A percentile compares a stretch with the other conserved stretches of the same genome.
phyloP scores from a whole-genome alignment of 2,329 filamentous ascomycete species.

The Penicillium brasilianum region DNA sequence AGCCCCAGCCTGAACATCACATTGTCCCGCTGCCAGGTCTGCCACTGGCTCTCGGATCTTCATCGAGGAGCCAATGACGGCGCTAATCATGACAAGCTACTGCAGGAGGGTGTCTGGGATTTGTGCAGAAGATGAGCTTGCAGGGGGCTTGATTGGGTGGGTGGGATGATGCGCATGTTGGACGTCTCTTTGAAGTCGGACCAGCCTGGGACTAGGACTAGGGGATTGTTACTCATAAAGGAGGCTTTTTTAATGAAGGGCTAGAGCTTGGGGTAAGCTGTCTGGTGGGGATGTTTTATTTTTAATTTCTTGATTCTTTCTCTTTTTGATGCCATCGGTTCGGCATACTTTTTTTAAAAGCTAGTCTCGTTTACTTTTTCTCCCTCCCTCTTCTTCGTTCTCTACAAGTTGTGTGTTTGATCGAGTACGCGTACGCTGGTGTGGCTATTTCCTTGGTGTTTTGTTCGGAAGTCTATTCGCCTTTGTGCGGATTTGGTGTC shows the following conservation, averaged over 20 bases:
- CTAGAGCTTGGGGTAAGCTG: neutral
- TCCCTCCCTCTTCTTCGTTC: neutral
- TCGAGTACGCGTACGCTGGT: neutral
- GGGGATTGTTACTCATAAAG: neutral
- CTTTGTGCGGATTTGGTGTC: neutral
- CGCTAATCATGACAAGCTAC: constrained; percentile 2
- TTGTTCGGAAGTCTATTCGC: neutral
- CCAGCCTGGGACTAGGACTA: neutral
- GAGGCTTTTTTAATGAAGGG: neutral
- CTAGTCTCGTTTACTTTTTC: neutral
- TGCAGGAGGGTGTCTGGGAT: constrained; percentile 25
- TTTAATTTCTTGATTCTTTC: neutral
- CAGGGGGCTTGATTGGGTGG: neutral
- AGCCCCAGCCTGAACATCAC: constrained; percentile 18
- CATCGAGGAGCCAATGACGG: constrained; percentile 14
- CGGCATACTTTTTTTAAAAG: neutral
- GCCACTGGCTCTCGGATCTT: constrained; percentile 18
- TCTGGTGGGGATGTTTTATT: neutral
- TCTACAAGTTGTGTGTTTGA: neutral
- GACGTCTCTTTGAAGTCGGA: no score
- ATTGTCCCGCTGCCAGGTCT: neutral
- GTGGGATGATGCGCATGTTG: constrained; percentile 4
- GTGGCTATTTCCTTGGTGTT: neutral
- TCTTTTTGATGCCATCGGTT: neutral
- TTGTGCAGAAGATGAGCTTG: constrained; percentile 20